Conservation (phyloP, 495 filamentous ascomycete genomes). For the Eremomyces bilateralis region DNA sequence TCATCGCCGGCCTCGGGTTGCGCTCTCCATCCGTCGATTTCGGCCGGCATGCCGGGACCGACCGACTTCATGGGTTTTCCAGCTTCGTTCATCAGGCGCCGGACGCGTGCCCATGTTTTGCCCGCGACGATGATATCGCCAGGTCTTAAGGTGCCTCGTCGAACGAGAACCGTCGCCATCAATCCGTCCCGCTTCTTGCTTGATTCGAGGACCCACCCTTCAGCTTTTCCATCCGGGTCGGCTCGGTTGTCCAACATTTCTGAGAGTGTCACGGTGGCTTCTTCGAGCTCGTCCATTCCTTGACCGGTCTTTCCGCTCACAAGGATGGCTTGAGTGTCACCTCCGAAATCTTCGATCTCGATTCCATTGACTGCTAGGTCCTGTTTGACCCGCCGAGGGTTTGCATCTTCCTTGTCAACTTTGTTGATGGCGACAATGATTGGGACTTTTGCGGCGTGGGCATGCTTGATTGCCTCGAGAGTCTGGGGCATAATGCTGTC, state of each 20-base stretch:
- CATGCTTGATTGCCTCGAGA: constrained; percentile 88
- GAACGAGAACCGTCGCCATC: constrained; percentile 73
- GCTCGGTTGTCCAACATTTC: constrained; percentile 83
- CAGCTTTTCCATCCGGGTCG: constrained; percentile 49
- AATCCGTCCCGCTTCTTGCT: constrained; percentile 70
- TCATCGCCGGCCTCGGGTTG: constrained; percentile 76
- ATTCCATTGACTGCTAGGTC: constrained; percentile 72
- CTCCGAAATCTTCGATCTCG: constrained; percentile 86
- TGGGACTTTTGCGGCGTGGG: constrained; percentile 70
- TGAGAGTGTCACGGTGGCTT: constrained; percentile 58
- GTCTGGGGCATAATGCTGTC: constrained; percentile 97
- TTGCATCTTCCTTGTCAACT: constrained; percentile 66
- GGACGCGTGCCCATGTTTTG: constrained; percentile 60
- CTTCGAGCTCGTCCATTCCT: constrained; percentile 83
- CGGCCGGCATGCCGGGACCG: constrained; percentile 73
- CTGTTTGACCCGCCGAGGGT: constrained; percentile 61
- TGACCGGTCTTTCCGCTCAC: constrained; percentile 87
- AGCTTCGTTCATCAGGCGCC: constrained; percentile 66
- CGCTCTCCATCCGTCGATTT: constrained; percentile 86
- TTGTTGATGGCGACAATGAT: constrained; percentile 99
- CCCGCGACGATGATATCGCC: constrained; percentile 83
- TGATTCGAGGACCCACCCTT: constrained; percentile 93
- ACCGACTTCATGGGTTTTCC: constrained; percentile 49
- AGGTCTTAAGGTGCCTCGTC: constrained; percentile 58
- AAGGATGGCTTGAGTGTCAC: constrained; percentile 75